A percentile compares a stretch with the other conserved stretches of the same genome.
Evolutionary conservation across 2,329 filamentous ascomycete species (phyloP).

Genomic region (Phaeosphaeriaceae sp.): DNA sequence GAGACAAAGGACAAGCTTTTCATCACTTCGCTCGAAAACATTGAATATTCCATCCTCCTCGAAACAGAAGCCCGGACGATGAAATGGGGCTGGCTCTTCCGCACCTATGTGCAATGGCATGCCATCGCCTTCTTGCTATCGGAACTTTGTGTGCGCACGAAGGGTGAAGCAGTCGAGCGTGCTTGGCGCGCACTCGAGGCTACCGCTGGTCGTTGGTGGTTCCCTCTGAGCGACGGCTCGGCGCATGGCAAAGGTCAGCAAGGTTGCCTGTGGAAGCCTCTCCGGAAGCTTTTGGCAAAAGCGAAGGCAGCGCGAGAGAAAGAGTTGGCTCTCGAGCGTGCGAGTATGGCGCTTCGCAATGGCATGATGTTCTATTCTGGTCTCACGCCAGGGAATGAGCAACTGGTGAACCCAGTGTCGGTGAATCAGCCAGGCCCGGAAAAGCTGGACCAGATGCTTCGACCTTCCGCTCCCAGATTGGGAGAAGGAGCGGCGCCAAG

Average conservation of each 20-base stretch:
- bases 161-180: slow-evolving; percentile 64
- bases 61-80: slow-evolving; percentile 67
- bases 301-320: slow-evolving; percentile 62
- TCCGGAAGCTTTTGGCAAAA: slow-evolving; percentile 66
- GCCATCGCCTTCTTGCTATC: slow-evolving; percentile 67
- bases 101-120: slow-evolving; percentile 71
- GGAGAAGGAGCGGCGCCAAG: slow-evolving; percentile 30
- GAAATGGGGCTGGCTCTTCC: slow-evolving; percentile 71
- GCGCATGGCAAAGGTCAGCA: slow-evolving; percentile 41
- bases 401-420: slow-evolving; percentile 11
- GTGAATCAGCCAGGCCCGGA: slow-evolving; percentile 30
- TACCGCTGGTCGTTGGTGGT: slow-evolving; percentile 53
- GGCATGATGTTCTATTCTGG: slow-evolving; percentile 24
- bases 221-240: slow-evolving; percentile 31
- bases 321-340: slow-evolving; percentile 54
- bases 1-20: slow-evolving; percentile 74
- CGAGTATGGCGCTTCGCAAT: slow-evolving; percentile 33
- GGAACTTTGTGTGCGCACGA: slow-evolving; percentile 64
- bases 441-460: slow-evolving; percentile 37
- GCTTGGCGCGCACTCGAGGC: slow-evolving; percentile 66
- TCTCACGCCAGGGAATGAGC: slow-evolving; percentile 16
- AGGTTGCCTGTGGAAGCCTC: slow-evolving; percentile 68
- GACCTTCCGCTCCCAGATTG: slow-evolving; percentile 33
- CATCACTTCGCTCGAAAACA: slow-evolving; percentile 74
- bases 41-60: slow-evolving; percentile 73